A percentile compares a stretch with the other conserved stretches of the same genome.
Evolutionary conservation across 306 rosid species (phyloP).

Genomic region (Mimosa bimucronata): DNA sequence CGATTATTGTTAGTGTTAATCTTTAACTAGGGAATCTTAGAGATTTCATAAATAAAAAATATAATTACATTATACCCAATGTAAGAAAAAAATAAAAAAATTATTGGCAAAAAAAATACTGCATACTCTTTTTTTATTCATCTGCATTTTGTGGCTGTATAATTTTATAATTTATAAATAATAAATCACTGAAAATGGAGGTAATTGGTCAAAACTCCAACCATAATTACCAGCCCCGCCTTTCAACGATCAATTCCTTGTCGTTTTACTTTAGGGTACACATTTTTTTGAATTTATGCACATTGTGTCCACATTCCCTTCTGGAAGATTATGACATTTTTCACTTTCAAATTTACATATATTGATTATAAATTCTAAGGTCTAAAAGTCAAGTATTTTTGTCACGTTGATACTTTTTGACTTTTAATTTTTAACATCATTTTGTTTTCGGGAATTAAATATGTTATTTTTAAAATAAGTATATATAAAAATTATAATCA

Average conservation of each 20-base stretch:
- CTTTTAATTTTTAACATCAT: neutral
- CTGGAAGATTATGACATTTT: slow-evolving; percentile 7
- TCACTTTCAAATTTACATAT: neutral
- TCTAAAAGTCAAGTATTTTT: neutral
- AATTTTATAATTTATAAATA: neutral
- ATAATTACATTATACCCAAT: too few relatives aligned
- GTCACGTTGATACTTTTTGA: neutral
- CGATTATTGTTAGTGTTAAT: neutral
- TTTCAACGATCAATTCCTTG: neutral
- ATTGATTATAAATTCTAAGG: neutral
- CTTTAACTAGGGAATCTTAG: neutral
- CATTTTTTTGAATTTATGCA: neutral
- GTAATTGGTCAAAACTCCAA: neutral
- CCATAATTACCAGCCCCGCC: neutral
- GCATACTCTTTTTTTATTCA: neutral
- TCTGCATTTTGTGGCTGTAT: neutral
- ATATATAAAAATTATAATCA: neutral
- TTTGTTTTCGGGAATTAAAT: neutral
- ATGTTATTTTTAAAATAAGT: neutral
- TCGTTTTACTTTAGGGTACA: neutral
- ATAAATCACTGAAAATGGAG: neutral
- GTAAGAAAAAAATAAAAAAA: neutral
- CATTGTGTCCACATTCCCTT: neutral
- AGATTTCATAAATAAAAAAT: too few relatives aligned
- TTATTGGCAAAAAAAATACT: neutral